Percentiles rank a stretch among this genome's conserved stretches.
Evolutionary conservation across 1,139 yeast genomes (phyloP).

Genomic region (Suhomyces bolitotheri): DNA sequence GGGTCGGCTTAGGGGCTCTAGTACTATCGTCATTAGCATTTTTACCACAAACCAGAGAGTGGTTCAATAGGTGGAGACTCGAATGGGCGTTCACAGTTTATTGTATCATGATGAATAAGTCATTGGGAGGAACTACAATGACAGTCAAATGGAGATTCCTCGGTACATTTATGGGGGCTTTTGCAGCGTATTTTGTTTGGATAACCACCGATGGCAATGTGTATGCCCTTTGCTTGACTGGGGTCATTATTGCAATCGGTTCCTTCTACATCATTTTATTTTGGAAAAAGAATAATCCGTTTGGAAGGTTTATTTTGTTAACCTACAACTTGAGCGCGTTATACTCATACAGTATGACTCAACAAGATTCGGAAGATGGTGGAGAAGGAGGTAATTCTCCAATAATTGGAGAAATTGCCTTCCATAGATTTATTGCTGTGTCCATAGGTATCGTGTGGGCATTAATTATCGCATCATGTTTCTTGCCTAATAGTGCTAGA

Average conservation of each 20-base stretch:
- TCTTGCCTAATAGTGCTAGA: conserved; percentile 78
- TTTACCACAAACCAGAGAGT: conserved; percentile 51
- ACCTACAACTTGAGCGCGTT: conserved; percentile 80
- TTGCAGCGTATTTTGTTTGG: conserved; percentile 62
- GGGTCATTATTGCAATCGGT: conserved; percentile 59
- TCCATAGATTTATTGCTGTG: conserved; percentile 75
- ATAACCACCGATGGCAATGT: conserved; percentile 56
- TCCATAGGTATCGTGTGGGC: conserved; percentile 80
- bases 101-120: conserved; percentile 81
- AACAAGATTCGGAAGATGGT: conserved; percentile 61
- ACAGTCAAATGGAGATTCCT: conserved; percentile 73
- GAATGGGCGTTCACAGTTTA: conserved; percentile 86
- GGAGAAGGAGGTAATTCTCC: conserved; percentile 73
- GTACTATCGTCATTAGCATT: conserved; percentile 69
- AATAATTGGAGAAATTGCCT: conserved; percentile 71
- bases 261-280: conserved; percentile 69
- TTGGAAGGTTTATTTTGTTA: conserved; percentile 70
- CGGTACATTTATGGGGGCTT: conserved; percentile 76
- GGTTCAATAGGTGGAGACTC: conserved; percentile 67
- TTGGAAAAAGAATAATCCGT: conserved; percentile 65
- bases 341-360: conserved; percentile 70
- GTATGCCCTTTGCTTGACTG: conserved; percentile 53
- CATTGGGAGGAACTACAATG: conserved; percentile 84
- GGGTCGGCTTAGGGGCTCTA: conserved; percentile 80
- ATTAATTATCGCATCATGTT: conserved; percentile 57